These are phyloP conservation scores for Keqinozyma sinolaborantium DNA, from an alignment of 1,139 yeast genomes.

Conservation along the genomic window DNA sequence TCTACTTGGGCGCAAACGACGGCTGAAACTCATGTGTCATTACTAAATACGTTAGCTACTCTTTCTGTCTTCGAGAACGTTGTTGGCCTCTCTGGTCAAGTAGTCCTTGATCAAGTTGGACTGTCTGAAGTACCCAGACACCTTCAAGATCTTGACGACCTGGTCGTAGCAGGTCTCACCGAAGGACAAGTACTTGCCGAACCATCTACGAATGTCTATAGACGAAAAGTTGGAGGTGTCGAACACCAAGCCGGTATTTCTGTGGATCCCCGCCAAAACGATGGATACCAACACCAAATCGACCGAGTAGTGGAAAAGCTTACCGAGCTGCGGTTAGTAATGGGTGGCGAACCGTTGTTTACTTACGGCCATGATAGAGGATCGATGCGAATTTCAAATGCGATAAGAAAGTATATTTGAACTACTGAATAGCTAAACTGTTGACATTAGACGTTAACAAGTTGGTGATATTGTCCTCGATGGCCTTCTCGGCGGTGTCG, in stretches of 20 bases:
- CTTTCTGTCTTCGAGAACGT: constrained; percentile 7
- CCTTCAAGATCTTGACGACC: constrained; percentile 32
- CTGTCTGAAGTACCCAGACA: constrained; percentile 45
- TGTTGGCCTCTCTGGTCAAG: constrained; percentile 29
- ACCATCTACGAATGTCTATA: constrained; percentile 52
- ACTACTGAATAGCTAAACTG: constrained; percentile 70
- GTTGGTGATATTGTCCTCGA: constrained; percentile 88
- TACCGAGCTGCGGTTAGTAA: constrained; percentile 39
- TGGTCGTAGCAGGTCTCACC: constrained; percentile 54
- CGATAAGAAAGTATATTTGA: background rate
- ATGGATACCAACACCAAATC: constrained; percentile 61
- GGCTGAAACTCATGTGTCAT: no score
- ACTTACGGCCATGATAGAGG: constrained; percentile 3
- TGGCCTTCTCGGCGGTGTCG: constrained; percentile 79
- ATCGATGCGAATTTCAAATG: background rate
- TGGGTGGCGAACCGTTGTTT: background rate
- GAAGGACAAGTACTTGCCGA: constrained; percentile 49
- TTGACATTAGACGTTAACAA: constrained; percentile 87
- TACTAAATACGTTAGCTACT: no score
- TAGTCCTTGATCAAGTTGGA: constrained; percentile 35
- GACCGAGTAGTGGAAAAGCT: constrained; percentile 50
- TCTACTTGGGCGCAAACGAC: no score
- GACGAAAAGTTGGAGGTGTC: constrained; percentile 45
- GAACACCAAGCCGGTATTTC: constrained; percentile 57
- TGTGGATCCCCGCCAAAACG: constrained; percentile 61